phyloP scores from a whole-genome alignment of 2,329 filamentous ascomycete genomes.

The Colletotrichum sp. region DNA sequence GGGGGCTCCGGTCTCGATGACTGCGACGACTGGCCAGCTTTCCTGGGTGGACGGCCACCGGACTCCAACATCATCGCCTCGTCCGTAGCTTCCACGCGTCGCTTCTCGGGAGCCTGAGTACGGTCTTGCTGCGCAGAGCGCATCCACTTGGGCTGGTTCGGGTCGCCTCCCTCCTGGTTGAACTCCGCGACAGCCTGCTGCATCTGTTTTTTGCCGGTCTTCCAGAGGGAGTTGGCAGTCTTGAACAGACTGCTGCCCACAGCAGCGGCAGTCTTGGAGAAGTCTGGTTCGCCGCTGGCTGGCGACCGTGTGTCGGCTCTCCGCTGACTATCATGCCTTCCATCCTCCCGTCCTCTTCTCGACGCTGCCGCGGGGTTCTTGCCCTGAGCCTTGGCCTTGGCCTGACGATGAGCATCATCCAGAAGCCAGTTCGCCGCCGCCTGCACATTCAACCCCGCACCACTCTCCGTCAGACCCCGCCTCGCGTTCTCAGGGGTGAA shows the following conservation, averaged over 20 bases:
- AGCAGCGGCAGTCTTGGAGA: constrained; percentile 81
- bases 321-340: constrained; percentile 23
- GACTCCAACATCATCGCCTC: constrained; percentile 83
- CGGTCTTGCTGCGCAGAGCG: constrained; percentile 63
- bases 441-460: constrained; percentile 81
- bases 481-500: constrained; percentile 87
- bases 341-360: constrained; percentile 41
- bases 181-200: constrained; percentile 93
- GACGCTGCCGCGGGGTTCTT: constrained; percentile 48
- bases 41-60: constrained; percentile 59
- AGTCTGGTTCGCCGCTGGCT: constrained; percentile 68
- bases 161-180: constrained; percentile 72
- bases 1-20: constrained; percentile 33
- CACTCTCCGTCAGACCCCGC: constrained; percentile 79
- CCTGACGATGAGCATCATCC: constrained; percentile 87
- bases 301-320: constrained; percentile 60
- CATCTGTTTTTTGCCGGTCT: constrained; percentile 89
- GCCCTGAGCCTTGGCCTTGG: constrained; percentile 72
- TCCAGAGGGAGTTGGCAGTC: constrained; percentile 94
- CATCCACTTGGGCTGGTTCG: constrained; percentile 95
- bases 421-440: constrained; percentile 88
- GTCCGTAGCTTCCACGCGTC: constrained; percentile 58
- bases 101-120: constrained; percentile 35
- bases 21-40: constrained; percentile 32
- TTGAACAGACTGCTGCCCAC: constrained; percentile 88